These are phyloP conservation scores for Lenzites betulinus DNA, from an alignment of 768 basidiomycete genomes.

Conservation along the genomic window DNA sequence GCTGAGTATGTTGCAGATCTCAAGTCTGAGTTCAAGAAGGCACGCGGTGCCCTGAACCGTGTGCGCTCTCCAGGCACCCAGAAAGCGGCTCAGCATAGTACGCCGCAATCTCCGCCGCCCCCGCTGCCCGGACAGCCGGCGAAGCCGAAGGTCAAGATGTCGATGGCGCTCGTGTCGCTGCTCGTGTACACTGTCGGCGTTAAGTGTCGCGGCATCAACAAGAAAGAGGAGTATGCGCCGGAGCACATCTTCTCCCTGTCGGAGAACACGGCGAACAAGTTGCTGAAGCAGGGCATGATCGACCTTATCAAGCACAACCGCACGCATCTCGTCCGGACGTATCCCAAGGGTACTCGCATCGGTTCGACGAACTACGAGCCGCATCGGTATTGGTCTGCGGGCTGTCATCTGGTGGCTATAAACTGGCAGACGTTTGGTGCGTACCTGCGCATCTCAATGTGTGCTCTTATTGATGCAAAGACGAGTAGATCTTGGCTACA, in stretches of 20 bases:
- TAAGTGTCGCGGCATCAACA: constrained; percentile 89
- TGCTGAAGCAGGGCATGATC: constrained; percentile 64
- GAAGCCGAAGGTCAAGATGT: constrained; percentile 71
- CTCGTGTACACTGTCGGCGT: constrained; percentile 96
- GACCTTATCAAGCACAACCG: constrained; percentile 87
- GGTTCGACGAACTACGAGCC: constrained; percentile 88
- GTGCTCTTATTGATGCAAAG: neutral
- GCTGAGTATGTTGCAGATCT: constrained; percentile 32
- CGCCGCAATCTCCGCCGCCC: constrained; percentile 3
- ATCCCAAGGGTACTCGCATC: constrained; percentile 82
- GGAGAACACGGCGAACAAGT: constrained; percentile 75
- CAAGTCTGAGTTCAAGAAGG: constrained; percentile 42
- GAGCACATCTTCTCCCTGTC: constrained; percentile 94
- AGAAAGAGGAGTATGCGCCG: constrained; percentile 80
- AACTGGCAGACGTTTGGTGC: constrained; percentile 97
- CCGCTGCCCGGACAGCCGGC: constrained; percentile 19
- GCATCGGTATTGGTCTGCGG: constrained; percentile 86
- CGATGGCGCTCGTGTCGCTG: constrained; percentile 66
- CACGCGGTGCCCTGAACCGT: constrained; percentile 45
- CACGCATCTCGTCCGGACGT: constrained; percentile 80
- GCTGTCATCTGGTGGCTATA: constrained; percentile 87
- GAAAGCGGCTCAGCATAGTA: constrained; percentile 7
- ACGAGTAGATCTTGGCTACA: constrained; percentile 75
- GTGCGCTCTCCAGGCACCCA: constrained; percentile 23
- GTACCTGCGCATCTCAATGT: neutral